Percentiles rank a stretch among this genome's conserved stretches.
Conservation (phyloP, 2,329 filamentous ascomycete species). For the Nemania abortiva region DNA sequence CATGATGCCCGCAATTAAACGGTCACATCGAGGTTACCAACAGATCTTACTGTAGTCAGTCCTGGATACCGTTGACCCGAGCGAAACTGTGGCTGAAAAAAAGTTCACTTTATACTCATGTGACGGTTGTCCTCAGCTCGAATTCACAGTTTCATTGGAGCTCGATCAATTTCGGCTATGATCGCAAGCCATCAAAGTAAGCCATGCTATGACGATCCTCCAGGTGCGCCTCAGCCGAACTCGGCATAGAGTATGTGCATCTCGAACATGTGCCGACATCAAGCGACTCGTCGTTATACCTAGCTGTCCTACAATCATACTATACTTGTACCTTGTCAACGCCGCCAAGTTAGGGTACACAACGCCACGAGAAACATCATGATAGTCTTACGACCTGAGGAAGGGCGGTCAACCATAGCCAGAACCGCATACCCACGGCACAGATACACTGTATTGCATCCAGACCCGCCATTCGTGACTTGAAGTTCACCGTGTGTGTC, state of each 20-base stretch:
- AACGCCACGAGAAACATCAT: constrained; percentile 19
- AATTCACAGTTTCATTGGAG: constrained; percentile 37
- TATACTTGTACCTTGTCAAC: constrained; percentile 7
- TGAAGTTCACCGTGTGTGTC: constrained; percentile 11
- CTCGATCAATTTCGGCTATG: constrained; percentile 26
- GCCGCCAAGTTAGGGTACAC: constrained; percentile 18
- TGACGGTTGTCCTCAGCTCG: constrained; percentile 38
- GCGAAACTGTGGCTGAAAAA: constrained; percentile 22
- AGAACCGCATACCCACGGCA: constrained; percentile 29
- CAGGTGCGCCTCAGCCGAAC: constrained; percentile 12
- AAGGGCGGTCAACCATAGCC: constrained; percentile 34
- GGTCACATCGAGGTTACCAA: constrained; percentile 12
- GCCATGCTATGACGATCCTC: constrained; percentile 23
- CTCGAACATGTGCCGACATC: neutral
- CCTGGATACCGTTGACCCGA: constrained; percentile 31
- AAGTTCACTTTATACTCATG: constrained; percentile 39
- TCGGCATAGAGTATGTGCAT: constrained; percentile 11
- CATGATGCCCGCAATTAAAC: constrained; percentile 19
- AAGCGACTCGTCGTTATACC: constrained; percentile 16
- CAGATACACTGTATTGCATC: neutral
- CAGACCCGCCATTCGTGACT: neutral
- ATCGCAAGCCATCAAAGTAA: constrained; percentile 14
- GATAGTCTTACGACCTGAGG: constrained; percentile 23
- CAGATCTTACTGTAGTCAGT: constrained; percentile 23
- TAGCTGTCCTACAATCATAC: neutral